phyloP scores from a whole-genome alignment of 1,284 basidiomycete species.

The Cutaneotrichosporon daszewskae region DNA sequence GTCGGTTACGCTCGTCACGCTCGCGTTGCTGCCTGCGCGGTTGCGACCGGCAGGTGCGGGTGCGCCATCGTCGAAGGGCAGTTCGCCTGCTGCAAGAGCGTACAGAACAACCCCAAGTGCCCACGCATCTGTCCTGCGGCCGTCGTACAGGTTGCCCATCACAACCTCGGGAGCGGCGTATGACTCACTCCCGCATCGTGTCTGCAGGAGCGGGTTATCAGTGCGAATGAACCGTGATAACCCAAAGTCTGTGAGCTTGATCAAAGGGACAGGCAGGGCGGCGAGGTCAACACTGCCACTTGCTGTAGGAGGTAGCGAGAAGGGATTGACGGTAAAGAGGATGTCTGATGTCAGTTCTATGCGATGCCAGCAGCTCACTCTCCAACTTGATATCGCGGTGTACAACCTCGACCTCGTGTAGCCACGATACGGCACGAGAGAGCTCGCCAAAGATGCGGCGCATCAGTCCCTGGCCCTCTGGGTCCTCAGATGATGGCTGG shows the following conservation, averaged over 20 bases:
- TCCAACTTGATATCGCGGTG: slow-evolving; percentile 93
- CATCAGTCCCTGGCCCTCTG: slow-evolving; percentile 51
- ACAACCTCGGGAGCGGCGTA: slow-evolving; percentile 90
- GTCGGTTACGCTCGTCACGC: neutral
- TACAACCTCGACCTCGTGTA: slow-evolving; percentile 79
- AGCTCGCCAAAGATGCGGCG: slow-evolving; percentile 74
- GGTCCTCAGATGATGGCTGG: slow-evolving; percentile 15
- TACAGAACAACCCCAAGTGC: slow-evolving; percentile 79
- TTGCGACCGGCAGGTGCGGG: slow-evolving; percentile 13
- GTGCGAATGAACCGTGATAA: slow-evolving; percentile 78
- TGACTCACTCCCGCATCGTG: slow-evolving; percentile 83
- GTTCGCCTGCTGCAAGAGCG: slow-evolving; percentile 60
- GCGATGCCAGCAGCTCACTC: slow-evolving; percentile 55
- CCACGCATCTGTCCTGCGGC: slow-evolving; percentile 82
- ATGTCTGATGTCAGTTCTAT: slow-evolving; percentile 52
- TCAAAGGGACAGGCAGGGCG: slow-evolving; percentile 55
- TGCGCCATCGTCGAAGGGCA: slow-evolving; percentile 46
- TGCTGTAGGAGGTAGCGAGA: slow-evolving; percentile 41
- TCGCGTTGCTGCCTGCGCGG: slow-evolving; percentile 17
- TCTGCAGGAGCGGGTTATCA: slow-evolving; percentile 64
- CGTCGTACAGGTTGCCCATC: slow-evolving; percentile 71
- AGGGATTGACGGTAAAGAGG: slow-evolving; percentile 53
- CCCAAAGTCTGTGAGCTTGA: slow-evolving; percentile 88
- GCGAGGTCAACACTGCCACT: slow-evolving; percentile 43
- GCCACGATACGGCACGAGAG: slow-evolving; percentile 75